Conservation (phyloP, 2,329 filamentous ascomycete genomes). For the Decorospora gaudefroyi region DNA sequence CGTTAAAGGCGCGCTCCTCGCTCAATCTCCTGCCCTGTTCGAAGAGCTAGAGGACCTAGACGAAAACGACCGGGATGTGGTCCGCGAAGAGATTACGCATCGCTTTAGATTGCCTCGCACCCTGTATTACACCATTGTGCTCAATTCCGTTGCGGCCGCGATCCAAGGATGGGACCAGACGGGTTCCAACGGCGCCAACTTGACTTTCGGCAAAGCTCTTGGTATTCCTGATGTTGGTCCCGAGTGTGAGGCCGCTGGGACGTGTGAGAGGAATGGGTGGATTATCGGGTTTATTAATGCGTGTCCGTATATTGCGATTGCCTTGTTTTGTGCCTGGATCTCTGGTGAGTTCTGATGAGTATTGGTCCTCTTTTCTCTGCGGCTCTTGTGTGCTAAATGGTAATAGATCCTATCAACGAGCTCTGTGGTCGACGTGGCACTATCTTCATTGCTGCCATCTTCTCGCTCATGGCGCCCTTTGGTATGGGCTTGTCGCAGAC, state of each 20-base stretch:
- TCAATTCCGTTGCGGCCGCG: slow-evolving; percentile 71
- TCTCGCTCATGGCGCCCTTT: slow-evolving; percentile 44
- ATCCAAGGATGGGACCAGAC: slow-evolving; percentile 70
- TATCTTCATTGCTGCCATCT: slow-evolving; percentile 44
- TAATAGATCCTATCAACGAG: slow-evolving; percentile 37
- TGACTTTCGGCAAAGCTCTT: slow-evolving; percentile 58
- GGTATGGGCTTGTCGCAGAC: slow-evolving; percentile 44
- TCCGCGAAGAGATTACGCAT: slow-evolving; percentile 66
- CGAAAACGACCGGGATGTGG: slow-evolving; percentile 62
- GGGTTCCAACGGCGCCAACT: slow-evolving; percentile 56
- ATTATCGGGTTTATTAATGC: slow-evolving; percentile 43
- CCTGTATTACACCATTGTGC: slow-evolving; percentile 68
- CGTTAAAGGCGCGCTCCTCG: slow-evolving; percentile 65
- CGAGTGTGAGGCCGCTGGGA: slow-evolving; percentile 29
- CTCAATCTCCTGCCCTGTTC: slow-evolving; percentile 67
- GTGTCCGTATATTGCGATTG: slow-evolving; percentile 40
- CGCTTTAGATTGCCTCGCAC: slow-evolving; percentile 62
- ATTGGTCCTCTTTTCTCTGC: neutral
- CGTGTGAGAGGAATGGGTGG: slow-evolving; percentile 41
- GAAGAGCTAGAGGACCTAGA: slow-evolving; percentile 66
- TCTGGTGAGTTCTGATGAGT: slow-evolving; percentile 14
- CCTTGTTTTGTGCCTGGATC: slow-evolving; percentile 33
- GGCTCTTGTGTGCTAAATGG: neutral
- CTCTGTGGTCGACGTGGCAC: slow-evolving; percentile 39
- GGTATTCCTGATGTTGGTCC: slow-evolving; percentile 36